Evolutionary conservation across 73 alveolate genomes (phyloP), one percentile per base, ranked within the genome.

Genomic region (Paramecium pentaurelia): DNA sequence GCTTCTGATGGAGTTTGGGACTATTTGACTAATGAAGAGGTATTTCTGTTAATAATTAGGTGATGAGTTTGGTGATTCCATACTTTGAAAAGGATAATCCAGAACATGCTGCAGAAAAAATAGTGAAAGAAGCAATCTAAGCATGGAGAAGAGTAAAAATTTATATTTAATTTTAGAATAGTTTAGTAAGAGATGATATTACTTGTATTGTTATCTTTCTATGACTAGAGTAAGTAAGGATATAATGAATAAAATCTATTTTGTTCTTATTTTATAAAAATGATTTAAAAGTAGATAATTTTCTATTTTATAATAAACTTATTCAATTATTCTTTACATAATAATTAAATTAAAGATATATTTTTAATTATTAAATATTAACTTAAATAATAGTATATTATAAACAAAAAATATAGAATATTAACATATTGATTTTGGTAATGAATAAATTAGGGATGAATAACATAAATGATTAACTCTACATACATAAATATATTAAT

Each of bases 1-100:
- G 93, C 93, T 16, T 64, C 88, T 4, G 99, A 97, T 90, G 99
- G 99, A 11, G 93, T 96, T 18, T 97, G 97, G 97, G 99, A 97
- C 59, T 97, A 94, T 87, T 75, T 97, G 30, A 89, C 93, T 40
- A 97, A 97, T 86, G 97, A 96, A 59, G 96, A 97, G 60, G 87
- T 93, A 54, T 11, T 3, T 38, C 18, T 8, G 37, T 40, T 30
- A 25, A 27, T 28, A 18, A 87, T 75, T 75, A 75, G 88, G 88
- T 75, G 1, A 75, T 75, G 88, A 38, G 88, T 36, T 14, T 75
- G 2, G 88, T 75, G 68, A 37, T 75, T 5, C 88, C 88, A 34
- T 75, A 75, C 27, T 40, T 30, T 30, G 88, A 75, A 18, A 75
- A 75, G 14, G 88, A 75, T 75, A 75, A 40, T 75, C 64, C 60